A percentile compares a stretch with the other conserved stretches of the same genome.
These are phyloP conservation scores for Boletus rubropictus DNA, from an alignment of 768 basidiomycete genomes.

Conservation along the genomic window DNA sequence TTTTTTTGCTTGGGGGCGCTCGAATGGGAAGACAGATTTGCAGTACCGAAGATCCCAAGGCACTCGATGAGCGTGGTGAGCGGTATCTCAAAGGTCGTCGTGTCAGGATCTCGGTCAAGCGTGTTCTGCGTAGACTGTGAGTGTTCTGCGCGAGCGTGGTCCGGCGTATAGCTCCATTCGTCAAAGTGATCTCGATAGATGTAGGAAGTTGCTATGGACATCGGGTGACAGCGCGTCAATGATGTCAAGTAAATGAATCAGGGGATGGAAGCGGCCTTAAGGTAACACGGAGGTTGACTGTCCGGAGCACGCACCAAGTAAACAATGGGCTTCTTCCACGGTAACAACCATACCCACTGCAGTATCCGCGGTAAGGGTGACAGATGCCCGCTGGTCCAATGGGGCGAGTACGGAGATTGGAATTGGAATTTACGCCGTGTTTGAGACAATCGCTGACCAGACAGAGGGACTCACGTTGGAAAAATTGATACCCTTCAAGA, in stretches of 20 bases:
- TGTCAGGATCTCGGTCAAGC: constrained; percentile 11
- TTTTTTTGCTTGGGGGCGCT: constrained; percentile 38
- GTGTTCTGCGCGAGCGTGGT: constrained; percentile 24
- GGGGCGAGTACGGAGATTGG: constrained; percentile 4
- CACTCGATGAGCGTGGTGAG: constrained; percentile 83
- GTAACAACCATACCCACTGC: constrained; percentile 77
- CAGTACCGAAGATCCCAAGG: constrained; percentile 90
- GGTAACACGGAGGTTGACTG: constrained; percentile 4
- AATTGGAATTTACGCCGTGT: constrained; percentile 1
- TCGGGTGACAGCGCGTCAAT: not conserved
- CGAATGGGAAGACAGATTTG: constrained; percentile 33
- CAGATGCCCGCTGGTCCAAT: constrained; percentile 58
- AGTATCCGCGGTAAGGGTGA: constrained; percentile 54
- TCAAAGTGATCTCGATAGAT: constrained; percentile 76
- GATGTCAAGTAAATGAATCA: not conserved
- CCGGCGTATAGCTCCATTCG: constrained; percentile 62
- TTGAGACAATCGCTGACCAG: not conserved
- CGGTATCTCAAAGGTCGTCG: constrained; percentile 70
- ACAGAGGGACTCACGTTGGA: constrained; percentile 51
- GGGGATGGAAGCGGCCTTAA: not conserved
- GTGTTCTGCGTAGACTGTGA: constrained; percentile 18
- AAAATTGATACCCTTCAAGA: constrained; percentile 81
- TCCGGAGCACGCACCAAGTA: constrained; percentile 53
- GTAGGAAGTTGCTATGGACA: constrained; percentile 70
- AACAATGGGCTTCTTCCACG: constrained; percentile 79